Evolutionary conservation across 192 early-diverging fungal genomes (phyloP).

Genomic region (Entomortierella chlamydospora): DNA sequence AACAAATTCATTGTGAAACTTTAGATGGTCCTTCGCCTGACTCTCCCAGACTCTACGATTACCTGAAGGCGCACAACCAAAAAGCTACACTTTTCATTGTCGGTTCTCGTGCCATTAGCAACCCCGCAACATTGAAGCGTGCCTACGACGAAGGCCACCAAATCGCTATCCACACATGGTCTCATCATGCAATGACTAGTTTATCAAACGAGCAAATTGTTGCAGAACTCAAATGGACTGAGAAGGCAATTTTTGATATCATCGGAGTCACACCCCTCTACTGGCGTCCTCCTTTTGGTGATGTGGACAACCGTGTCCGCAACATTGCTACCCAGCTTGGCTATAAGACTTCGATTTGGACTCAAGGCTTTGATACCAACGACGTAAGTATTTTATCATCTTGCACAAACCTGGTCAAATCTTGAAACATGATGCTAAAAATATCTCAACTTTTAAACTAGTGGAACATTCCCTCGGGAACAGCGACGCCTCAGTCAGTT

Average conservation of each 20-base stretch:
- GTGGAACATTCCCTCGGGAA: conserved; percentile 48
- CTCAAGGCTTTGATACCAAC: conserved; percentile 62
- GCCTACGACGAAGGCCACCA: conserved; percentile 64
- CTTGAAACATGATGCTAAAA: background rate
- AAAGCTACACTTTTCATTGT: conserved; percentile 68
- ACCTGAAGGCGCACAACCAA: conserved; percentile 53
- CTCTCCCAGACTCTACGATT: conserved; percentile 57
- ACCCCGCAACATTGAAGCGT: conserved; percentile 58
- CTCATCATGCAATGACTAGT: conserved; percentile 65
- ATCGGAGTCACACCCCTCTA: conserved; percentile 63
- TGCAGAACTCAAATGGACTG: conserved; percentile 76
- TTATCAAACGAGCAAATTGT: conserved; percentile 61
- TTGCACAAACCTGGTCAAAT: background rate
- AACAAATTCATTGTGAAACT: background rate
- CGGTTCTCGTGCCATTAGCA: conserved; percentile 59
- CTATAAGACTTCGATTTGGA: conserved; percentile 66
- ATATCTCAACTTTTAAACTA: background rate
- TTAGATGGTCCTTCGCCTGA: conserved; percentile 64
- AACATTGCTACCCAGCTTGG: conserved; percentile 62
- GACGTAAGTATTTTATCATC: conserved; percentile 34
- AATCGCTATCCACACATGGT: conserved; percentile 68
- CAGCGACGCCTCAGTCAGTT: conserved; percentile 33
- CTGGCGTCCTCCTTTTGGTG: conserved; percentile 62
- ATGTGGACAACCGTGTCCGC: conserved; percentile 66
- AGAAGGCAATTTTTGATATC: conserved; percentile 63